Evolutionary conservation across 768 basidiomycete species (phyloP), one percentile per base, ranked within the genome.

Genomic region (Kwoniella dejecticola): DNA sequence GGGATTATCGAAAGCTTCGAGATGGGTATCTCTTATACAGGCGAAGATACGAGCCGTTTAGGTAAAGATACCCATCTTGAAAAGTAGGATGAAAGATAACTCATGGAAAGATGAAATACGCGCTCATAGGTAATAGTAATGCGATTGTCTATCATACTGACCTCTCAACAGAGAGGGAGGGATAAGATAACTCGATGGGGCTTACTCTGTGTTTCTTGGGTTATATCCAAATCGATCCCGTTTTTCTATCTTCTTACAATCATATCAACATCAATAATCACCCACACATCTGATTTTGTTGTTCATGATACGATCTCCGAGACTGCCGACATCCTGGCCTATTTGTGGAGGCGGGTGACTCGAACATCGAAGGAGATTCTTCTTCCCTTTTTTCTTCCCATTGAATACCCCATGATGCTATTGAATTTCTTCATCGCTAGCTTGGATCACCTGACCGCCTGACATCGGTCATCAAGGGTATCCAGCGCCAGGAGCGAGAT

Each of bases 341-440:
- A n/a, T n/a, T n/a, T n/a, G n/a, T n/a, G n/a, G n/a, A n/a, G n/a
- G n/a, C n/a, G n/a, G n/a, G n/a, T n/a, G n/a, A n/a, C n/a, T n/a
- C n/a, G n/a, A n/a, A n/a, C n/a, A n/a, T n/a, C n/a, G n/a, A n/a
- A n/a, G n/a, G n/a, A n/a, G n/a, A n/a, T n/a, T n/a, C n/a, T n/a
- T n/a, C n/a, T n/a, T n/a, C n/a, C n/a, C n/a, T n/a, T n/a, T n/a
- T n/a, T n/a, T n/a, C 30, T 31, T 38, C 10, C 42, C 46, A 29
- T 40, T 23, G 4, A 21, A 52, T 3, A 52, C 73, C 70, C 73
- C n/a, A 64, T 75, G 73, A 75, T 75, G 73, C 64, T 70, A 36
- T 52, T 66, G 73, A 75, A 75, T 75, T 75, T 75, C 73, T 75
- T 75, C 73, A 75, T 61, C 73, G 73, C 73, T 70, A 75, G 73